Base-by-base conservation (phyloP, 2,329 filamentous ascomycete species). In the Exserohilum rostratum region DNA sequence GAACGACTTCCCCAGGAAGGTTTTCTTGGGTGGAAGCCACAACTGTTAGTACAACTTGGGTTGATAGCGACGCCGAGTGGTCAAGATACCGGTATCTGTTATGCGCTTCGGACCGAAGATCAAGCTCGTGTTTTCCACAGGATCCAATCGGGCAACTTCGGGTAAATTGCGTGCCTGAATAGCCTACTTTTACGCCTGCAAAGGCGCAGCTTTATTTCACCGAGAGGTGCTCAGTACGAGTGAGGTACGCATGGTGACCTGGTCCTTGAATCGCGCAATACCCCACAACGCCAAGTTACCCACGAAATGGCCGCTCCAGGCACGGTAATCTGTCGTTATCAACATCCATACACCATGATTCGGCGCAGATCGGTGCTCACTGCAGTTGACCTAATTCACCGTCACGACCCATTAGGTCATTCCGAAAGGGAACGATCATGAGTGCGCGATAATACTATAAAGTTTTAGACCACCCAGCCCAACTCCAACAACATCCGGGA, bases 21-120 rank as follows among this genome's bases (percentile, higher is more conserved):
- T n/a, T 22, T 17, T 31, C 45, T 48, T 22, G 13, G 25, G 11
- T 29, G 18, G 18, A n/a, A 25, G 13, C 29, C 11, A 33, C 22
- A 31, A 18, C 18, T 20, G n/a, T 17, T 35, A 17, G 29, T 20
- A 45, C 9, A 3, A 29, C 27, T 39, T 33, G 25, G 18, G 20
- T 22, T 30, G 18, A 42, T 7, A 34, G 22, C 17, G 20, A 29
- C 40, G 40, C 52, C 31, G 29, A 45, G 46, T 33, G 15, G 37
- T 15, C 12, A n/a, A 29, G 15, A 40, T 25, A n/a, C 13, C 20
- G 15, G 25, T 27, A 39, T 27, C 40, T 27, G 40, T 53, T 35
- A 50, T 53, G 45, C 54, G 50, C 33, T 53, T 57, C 50, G 54
- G 54, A 34, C 54, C 54, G 54, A 53, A 40, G 15, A 11, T 47